Base-by-base conservation (phyloP, 768 basidiomycete species). In the Hydnomerulius pinastri region DNA sequence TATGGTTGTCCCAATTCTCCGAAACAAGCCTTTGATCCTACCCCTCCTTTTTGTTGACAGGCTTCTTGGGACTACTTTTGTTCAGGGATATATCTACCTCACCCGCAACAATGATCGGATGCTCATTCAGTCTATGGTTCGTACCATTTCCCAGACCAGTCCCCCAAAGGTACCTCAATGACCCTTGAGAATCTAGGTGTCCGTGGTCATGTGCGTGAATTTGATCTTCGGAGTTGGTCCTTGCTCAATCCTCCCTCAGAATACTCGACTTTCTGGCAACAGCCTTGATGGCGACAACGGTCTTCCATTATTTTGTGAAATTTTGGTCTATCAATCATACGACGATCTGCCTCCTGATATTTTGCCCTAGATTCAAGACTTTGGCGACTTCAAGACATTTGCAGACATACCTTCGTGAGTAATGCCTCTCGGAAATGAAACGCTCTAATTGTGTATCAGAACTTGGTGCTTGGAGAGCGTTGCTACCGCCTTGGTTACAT, bases 1-100 rank as follows among this genome's bases (percentile, higher is more conserved):
- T 56, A 30, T 27, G 51, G 25, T 18, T n/a, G 21, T 1, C 35
- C 9, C 7, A 12, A 32, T 20, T 13, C 13, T 27, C 41, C 17
- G 11, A 18, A 41, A 4, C 4, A 17, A 17, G 28, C 24, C 36
- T 21, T 39, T 32, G 36, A 52, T n/a, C n/a, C n/a, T n/a, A n/a
- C n/a, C n/a, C n/a, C 25, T 8, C 3, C 8, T 18, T 35, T 24
- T 47, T 28, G 17, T 27, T 8, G 15, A 2, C 33, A 55, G 46
- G 49, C 32, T 55, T 23, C 48, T 51, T 12, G 48, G 56, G 7
- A 35, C 17, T 18, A 45, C 48, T 6, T 47, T 48, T 18, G 23
- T 60, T 10, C 46, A 49, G 43, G 43, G 43, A 18, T 41, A 32
- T 15, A 5, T 41, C 37, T 55, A 59, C 21, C 40, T 48, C 36